Evolutionary conservation across 2,329 filamentous ascomycete genomes (phyloP), one percentile per base, ranked within the genome.

Genomic region (Clonostachys rhizophaga): DNA sequence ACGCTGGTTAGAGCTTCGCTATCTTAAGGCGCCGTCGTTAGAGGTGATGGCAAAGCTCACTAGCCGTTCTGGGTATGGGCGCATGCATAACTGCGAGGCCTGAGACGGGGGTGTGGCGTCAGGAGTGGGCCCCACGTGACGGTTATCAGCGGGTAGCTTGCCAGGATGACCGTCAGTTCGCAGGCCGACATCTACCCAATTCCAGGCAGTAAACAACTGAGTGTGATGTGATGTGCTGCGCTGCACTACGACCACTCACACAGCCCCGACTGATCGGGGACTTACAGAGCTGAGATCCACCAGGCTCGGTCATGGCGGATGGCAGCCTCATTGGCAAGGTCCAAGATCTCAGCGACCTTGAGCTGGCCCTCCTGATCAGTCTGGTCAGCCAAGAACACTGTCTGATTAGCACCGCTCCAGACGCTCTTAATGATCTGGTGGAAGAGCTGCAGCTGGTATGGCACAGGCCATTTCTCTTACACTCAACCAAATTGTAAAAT

Each of bases 371-470:
- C 13, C 76, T 97, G 39, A 79, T 96, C 44, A 91, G 87, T 61
- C 79, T 97, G 45, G 77, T 91, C 52, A 83, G 85, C 50, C 79
- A 85, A 54, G 88, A 96, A 65, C 91, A 97, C 65, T 96, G 90
- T 69, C 83, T 97, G 56, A 83, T 97, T 59, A 86, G 90, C 66
- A 87, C 89, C 14, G 79, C 84, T 3, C 63, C 70, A 5, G 70
- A 79, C 35, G 69, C 73, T 45, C 68, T 92, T 48, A 76, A 87
- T 63, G 78, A 84, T 53, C 72, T 95, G n/a, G 76, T 84, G 40
- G 76, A 81, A 45, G 90, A 95, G 65, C 71, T 96, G 18, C 78
- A 81, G 52, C 70, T 94, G 60, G 87, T 89, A 58, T 40, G 52
- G 11, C 42, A 30, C 16, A 30, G 17, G 11, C 37, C 13, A 35